Evolutionary conservation across 495 filamentous ascomycete genomes (phyloP).

Genomic region (Penicillium manginii): DNA sequence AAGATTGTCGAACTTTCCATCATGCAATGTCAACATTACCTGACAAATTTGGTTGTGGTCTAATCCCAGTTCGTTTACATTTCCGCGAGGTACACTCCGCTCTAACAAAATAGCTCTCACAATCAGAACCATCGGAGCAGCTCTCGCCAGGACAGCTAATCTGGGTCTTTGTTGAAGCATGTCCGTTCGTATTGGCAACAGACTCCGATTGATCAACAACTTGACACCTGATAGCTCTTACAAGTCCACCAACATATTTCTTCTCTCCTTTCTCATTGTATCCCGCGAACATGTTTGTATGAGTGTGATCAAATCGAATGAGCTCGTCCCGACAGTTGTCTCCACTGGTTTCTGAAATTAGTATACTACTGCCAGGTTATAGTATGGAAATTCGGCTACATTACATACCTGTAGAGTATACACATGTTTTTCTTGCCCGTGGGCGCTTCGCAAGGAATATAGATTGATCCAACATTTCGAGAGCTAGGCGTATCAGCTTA

Average conservation of each 20-base stretch:
- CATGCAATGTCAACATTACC: constrained; percentile 7
- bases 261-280: constrained; percentile 8
- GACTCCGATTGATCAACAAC: background rate
- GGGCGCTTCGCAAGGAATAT: background rate
- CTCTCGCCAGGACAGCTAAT: background rate
- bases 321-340: background rate
- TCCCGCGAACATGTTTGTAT: background rate
- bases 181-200: constrained; percentile 2
- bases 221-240: constrained; percentile 3
- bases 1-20: too few species aligned
- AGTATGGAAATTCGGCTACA: background rate
- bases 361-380: background rate
- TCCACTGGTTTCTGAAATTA: background rate
- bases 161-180: background rate
- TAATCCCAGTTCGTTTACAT: constrained; percentile 4
- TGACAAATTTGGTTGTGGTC: constrained; percentile 9
- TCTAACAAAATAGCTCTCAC: background rate
- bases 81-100: background rate
- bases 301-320: background rate
- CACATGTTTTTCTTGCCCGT: background rate
- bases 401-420: background rate
- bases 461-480: background rate
- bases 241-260: constrained; percentile 8
- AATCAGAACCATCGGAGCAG: background rate
- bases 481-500: background rate